These are phyloP conservation scores for Coniochaeta sp. DNA, from an alignment of 2,329 filamentous ascomycete genomes.

Conservation along the genomic window DNA sequence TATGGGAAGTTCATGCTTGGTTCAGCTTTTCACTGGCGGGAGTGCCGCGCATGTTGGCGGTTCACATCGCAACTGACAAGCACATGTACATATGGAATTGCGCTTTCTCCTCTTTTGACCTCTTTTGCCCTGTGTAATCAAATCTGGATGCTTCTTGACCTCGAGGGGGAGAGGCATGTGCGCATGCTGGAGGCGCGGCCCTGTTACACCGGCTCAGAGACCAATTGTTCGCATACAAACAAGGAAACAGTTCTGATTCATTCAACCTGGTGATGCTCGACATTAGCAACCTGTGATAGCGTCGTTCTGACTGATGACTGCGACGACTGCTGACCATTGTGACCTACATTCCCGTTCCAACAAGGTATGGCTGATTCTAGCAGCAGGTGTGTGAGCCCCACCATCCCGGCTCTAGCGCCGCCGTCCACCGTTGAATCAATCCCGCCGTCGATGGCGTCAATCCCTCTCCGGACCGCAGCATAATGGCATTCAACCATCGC, in stretches of 20 bases:
- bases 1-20: conserved; percentile 1
- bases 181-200: neutral
- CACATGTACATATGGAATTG: neutral
- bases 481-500: neutral
- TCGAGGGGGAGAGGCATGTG: neutral
- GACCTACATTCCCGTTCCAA: too few relatives aligned
- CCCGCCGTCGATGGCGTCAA: neutral
- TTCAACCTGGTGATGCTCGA: neutral
- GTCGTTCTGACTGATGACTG: neutral
- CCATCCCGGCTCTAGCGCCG: neutral
- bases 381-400: neutral
- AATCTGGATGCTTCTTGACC: neutral
- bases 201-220: neutral
- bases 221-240: neutral
- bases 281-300: neutral
- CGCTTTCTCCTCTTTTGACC: conserved; percentile 5
- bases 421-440: neutral
- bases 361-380: too few relatives aligned
- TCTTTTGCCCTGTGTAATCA: conserved; percentile 5
- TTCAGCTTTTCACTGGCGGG: neutral
- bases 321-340: too few relatives aligned
- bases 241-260: neutral
- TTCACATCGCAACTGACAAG: too few relatives aligned
- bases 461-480: neutral
- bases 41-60: neutral